These are phyloP conservation scores for Fagus crenata DNA, from an alignment of 306 rosid species.

Conservation along the genomic window DNA sequence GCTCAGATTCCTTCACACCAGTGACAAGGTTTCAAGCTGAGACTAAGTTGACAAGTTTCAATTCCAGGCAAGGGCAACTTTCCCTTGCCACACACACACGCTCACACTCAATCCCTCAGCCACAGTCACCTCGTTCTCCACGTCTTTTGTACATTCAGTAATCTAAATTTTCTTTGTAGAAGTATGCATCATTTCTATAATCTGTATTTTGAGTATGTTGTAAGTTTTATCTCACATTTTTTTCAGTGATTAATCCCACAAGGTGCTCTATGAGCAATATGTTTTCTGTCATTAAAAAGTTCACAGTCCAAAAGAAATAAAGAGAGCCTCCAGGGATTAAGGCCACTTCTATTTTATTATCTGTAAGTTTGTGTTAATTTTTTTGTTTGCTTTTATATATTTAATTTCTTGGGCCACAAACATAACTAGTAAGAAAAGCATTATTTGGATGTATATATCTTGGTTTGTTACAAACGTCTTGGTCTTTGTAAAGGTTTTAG, in stretches of 20 bases:
- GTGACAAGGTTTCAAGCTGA: conserved; percentile 53
- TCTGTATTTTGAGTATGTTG: conserved; percentile 13
- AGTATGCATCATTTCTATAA: conserved; percentile 24
- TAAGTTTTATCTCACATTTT: not conserved
- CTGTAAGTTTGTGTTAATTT: not conserved
- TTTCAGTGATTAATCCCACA: not conserved
- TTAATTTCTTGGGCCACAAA: not conserved
- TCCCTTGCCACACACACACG: conserved; percentile 38
- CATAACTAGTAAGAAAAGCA: conserved; percentile 15
- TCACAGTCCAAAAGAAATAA: not conserved
- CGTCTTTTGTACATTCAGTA: conserved; percentile 44
- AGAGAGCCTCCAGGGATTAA: not conserved
- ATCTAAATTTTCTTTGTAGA: conserved; percentile 2
- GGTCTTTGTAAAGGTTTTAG: conserved; percentile 25
- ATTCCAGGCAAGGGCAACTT: conserved; percentile 47
- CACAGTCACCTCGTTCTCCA: conserved; percentile 54
- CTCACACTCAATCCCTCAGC: conserved; percentile 43
- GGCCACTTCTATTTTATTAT: not conserved
- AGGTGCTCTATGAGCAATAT: not conserved
- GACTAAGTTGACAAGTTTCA: conserved; percentile 44
- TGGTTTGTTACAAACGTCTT: conserved; percentile 12
- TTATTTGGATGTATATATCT: conserved; percentile 26
- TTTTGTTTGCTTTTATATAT: not conserved
- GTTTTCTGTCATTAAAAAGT: not conserved
- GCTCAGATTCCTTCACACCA: conserved; percentile 39